Evolutionary conservation across 2,329 filamentous ascomycete species (phyloP), one percentile per base, ranked within the genome.

Genomic region (Plenodomus lindquistii): DNA sequence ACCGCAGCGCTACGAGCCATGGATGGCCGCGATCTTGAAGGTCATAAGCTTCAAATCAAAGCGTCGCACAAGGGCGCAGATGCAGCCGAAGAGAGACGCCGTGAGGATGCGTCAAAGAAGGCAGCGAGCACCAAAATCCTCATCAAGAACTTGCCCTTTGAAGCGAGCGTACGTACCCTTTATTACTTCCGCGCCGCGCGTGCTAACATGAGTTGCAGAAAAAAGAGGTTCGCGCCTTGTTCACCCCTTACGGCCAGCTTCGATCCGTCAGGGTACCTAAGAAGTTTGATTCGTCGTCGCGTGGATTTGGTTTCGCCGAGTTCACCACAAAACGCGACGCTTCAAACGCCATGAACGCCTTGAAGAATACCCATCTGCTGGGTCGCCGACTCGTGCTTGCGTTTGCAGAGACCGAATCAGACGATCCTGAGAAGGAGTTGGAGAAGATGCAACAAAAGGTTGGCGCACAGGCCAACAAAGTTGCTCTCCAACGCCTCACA

Each of bases 61-160:
- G 85, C 88, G 37, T 96, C 92, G 6, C 91, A 97, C 76, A 91
- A 87, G 72, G 90, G 88, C 17, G 80, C 86, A 48, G 92, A 97
- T 75, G 91, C 91, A 16, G 92, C 89, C 2, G 91, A 96, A 69
- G 89, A 96, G 74, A 84, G 89, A 58, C 85, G 88, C 56, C 87
- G 87, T 59, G 87, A 93, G 59, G 91, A 97, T 67, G 85, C 83
- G 57, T 85, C 87, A 42, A 95, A 91, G 80, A 95, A 93, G 73
- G 76, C 83, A 42, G 85, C 89, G 19, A 83, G 85, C 59, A 97
- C 92, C 40, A 97, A 97, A 81, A 88, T 99, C 67, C 87, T 97
- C 74, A 88, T 99, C 78, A 99, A 97, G 80, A 99, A 99, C 78
- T 77, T 99, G 73, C 93, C 94, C 17, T 99, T 99, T 77, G 91